These are phyloP conservation scores for Fusarium burgessii DNA, from an alignment of 2,329 filamentous ascomycete species.

Conservation along the genomic window DNA sequence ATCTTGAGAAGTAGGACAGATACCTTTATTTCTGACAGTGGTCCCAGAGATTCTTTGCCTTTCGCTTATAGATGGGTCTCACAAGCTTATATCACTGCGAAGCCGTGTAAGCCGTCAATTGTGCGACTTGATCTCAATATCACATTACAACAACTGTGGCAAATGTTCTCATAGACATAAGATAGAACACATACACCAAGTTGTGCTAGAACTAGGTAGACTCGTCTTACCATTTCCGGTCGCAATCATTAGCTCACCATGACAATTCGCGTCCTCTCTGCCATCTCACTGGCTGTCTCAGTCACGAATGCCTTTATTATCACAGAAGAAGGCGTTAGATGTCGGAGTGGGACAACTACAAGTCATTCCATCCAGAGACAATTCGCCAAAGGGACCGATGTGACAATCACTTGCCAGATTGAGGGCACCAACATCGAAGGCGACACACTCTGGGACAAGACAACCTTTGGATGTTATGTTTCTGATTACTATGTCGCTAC, in stretches of 20 bases:
- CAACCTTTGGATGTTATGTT: conserved; percentile 8
- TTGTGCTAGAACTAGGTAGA: too few species aligned
- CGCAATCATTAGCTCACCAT: neutral
- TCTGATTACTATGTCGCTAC: conserved; percentile 27
- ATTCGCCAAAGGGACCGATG: conserved; percentile 11
- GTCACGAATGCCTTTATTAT: conserved; percentile 10
- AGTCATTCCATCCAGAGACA: neutral
- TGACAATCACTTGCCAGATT: conserved; percentile 14
- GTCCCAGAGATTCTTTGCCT: neutral
- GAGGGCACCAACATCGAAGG: conserved; percentile 11
- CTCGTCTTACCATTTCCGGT: accelerated
- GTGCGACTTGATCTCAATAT: accelerated
- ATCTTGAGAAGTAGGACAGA: neutral
- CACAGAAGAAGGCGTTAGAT: conserved; percentile 17
- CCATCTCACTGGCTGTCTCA: neutral
- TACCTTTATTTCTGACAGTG: neutral
- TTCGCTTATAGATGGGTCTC: neutral
- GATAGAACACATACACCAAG: accelerated
- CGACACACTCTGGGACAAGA: conserved; percentile 16
- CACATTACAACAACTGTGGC: accelerated
- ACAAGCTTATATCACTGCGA: neutral
- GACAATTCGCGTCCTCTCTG: neutral
- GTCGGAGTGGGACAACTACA: conserved; percentile 13
- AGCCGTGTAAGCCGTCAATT: accelerated
- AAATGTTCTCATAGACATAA: neutral